phyloP scores from a whole-genome alignment of 208 protist species.

The Acanthamoeba culbertsoni region DNA sequence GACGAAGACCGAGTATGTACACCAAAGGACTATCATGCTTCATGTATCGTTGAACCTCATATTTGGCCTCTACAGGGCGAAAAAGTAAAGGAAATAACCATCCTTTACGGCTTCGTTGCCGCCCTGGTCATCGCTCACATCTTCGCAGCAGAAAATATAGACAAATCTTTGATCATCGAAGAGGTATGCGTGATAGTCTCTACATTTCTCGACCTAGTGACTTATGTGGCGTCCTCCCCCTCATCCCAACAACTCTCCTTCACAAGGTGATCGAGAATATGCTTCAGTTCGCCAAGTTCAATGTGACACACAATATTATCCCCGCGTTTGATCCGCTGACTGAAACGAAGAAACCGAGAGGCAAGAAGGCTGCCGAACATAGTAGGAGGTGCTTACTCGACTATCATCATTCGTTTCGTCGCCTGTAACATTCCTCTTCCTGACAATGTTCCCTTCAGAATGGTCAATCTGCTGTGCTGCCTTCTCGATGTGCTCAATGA shows the following conservation, averaged over 20 bases:
- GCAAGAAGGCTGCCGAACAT: not conserved
- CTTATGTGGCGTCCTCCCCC: not conserved
- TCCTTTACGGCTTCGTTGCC: constrained; percentile 27
- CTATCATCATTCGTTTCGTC: not conserved
- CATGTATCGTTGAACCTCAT: no score
- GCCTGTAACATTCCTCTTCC: not conserved
- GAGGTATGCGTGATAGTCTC: not conserved
- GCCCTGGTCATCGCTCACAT: constrained; percentile 1
- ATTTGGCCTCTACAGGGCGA: not conserved
- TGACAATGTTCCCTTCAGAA: not conserved
- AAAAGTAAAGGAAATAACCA: not conserved
- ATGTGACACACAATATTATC: constrained; percentile 34
- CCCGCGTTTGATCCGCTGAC: constrained; percentile 24
- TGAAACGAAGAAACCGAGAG: not conserved
- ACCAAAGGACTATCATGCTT: no score
- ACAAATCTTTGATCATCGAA: constrained; percentile 25
- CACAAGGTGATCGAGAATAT: constrained; percentile 43
- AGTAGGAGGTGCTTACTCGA: not conserved
- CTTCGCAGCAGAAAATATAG: not conserved
- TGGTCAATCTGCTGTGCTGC: not conserved
- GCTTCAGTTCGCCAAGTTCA: constrained; percentile 42
- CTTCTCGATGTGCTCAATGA: constrained; percentile 44
- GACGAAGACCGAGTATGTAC: constrained; percentile 15
- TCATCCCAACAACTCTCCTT: not conserved
- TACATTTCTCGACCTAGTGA: not conserved